These are phyloP conservation scores for Carex pumila DNA, from an alignment of 176 grass and related monocot species.

Conservation along the genomic window DNA sequence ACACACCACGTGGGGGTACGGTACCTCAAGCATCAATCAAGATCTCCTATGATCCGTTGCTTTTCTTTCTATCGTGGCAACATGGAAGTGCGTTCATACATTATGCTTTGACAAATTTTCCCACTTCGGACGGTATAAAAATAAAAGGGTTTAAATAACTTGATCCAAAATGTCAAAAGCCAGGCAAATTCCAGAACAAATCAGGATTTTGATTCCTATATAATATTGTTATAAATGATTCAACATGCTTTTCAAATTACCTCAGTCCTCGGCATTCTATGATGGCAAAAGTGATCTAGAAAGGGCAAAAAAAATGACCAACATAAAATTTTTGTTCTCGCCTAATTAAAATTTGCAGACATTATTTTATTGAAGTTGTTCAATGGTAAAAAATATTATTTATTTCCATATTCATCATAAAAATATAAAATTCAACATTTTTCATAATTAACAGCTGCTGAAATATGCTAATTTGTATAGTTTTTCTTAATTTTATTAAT, in stretches of 20 bases:
- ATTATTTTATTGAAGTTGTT: too few relatives aligned
- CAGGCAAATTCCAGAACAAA: not conserved
- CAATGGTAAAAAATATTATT: too few relatives aligned
- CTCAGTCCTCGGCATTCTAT: too few relatives aligned
- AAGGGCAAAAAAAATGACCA: too few relatives aligned
- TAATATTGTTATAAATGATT: not conserved
- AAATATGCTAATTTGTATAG: too few relatives aligned
- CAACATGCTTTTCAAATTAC: too few relatives aligned
- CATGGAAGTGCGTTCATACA: constrained; percentile 6
- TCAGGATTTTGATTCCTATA: not conserved
- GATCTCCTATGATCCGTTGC: not conserved
- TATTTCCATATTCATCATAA: too few relatives aligned
- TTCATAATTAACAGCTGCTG: too few relatives aligned
- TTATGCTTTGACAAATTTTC: not conserved
- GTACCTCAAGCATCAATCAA: constrained; percentile 6
- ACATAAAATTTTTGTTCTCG: too few relatives aligned
- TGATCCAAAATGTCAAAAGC: not conserved
- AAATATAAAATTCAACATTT: too few relatives aligned
- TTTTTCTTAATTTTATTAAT: not conserved
- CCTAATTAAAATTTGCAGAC: too few relatives aligned
- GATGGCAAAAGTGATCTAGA: too few relatives aligned
- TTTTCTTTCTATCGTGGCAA: not conserved
- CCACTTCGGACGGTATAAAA: not conserved
- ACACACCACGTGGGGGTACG: not conserved
- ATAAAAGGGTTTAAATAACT: not conserved